Percentiles rank a stretch among this genome's conserved stretches.
Evolutionary conservation across 164 flowering plant genomes (phyloP).

Genomic region (Liriodendron chinense): DNA sequence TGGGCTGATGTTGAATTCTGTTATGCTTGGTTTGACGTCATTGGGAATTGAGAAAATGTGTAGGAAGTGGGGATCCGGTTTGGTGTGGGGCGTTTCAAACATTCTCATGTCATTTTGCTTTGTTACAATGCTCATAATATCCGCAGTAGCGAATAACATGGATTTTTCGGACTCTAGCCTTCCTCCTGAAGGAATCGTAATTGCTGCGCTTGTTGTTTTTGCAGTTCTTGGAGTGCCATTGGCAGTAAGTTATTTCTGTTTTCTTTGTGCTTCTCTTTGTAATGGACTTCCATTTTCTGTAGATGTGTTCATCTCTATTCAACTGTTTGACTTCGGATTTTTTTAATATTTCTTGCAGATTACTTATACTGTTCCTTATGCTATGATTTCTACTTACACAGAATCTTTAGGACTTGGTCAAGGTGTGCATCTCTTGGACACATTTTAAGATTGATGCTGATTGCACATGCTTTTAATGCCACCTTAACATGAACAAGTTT

Average conservation of each 20-base stretch:
- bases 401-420: slow-evolving; percentile 93
- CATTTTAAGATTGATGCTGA: not conserved
- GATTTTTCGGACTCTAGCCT: slow-evolving; percentile 26
- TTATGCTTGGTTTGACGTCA: slow-evolving; percentile 82
- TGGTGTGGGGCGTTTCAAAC: slow-evolving; percentile 89
- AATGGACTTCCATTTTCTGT: not conserved
- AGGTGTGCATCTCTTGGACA: slow-evolving; percentile 44
- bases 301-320: not conserved
- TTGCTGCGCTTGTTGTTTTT: slow-evolving; percentile 61
- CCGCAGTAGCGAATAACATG: slow-evolving; percentile 43
- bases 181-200: slow-evolving; percentile 70
- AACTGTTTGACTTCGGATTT: slow-evolving; percentile 3
- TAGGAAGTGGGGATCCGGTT: slow-evolving; percentile 85
- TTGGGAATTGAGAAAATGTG: slow-evolving; percentile 84
- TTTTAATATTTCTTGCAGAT: slow-evolving; percentile 49
- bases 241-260: slow-evolving; percentile 62
- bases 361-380: slow-evolving; percentile 95
- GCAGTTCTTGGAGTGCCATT: slow-evolving; percentile 85
- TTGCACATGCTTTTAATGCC: not conserved
- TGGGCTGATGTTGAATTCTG: slow-evolving; percentile 86
- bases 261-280: not conserved
- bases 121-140: slow-evolving; percentile 61
- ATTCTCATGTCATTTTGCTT: slow-evolving; percentile 79
- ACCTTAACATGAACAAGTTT: not conserved
- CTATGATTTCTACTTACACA: slow-evolving; percentile 71